phyloP scores from a whole-genome alignment of 2,329 filamentous ascomycete genomes.

The Alternaria conjuncta region DNA sequence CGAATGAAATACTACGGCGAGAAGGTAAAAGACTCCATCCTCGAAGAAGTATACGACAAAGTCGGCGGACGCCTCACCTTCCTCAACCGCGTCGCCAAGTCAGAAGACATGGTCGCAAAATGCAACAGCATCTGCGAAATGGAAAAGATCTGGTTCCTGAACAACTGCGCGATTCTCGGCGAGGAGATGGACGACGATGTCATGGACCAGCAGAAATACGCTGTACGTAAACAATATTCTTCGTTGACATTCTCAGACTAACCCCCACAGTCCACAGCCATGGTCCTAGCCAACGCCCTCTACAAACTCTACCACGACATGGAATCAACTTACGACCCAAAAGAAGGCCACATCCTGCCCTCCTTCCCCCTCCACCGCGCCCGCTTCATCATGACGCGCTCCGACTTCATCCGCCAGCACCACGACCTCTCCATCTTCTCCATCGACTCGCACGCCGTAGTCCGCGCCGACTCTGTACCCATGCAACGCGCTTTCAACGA shows the following conservation, averaged over 20 bases:
- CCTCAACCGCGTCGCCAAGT: constrained; percentile 88
- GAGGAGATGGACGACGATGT: constrained; percentile 91
- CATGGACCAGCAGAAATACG: constrained; percentile 97
- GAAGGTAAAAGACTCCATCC: constrained; percentile 57
- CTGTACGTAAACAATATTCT: constrained; percentile 62
- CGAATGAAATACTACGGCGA: constrained; percentile 79
- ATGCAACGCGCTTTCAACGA: constrained; percentile 93
- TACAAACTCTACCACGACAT: constrained; percentile 80
- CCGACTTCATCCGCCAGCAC: constrained; percentile 91
- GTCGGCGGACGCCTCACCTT: constrained; percentile 90
- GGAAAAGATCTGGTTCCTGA: constrained; percentile 81
- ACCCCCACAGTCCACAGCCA: constrained; percentile 74
- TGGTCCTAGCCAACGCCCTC: constrained; percentile 89
- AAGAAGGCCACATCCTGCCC: constrained; percentile 76
- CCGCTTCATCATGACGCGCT: constrained; percentile 86
- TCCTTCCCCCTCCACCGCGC: constrained; percentile 61
- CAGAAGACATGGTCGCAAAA: constrained; percentile 76
- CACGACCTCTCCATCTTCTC: constrained; percentile 96
- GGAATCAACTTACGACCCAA: constrained; percentile 66
- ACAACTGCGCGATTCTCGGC: constrained; percentile 77
- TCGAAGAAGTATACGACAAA: constrained; percentile 82
- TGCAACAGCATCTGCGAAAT: constrained; percentile 74
- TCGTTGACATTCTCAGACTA: too few relatives aligned
- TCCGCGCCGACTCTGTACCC: constrained; percentile 90
- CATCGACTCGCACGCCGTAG: constrained; percentile 84